Percentiles rank a stretch among this genome's conserved stretches.
Evolutionary conservation across 1,284 basidiomycete species (phyloP).

Genomic region (Austroboletus novae-zelandiae): DNA sequence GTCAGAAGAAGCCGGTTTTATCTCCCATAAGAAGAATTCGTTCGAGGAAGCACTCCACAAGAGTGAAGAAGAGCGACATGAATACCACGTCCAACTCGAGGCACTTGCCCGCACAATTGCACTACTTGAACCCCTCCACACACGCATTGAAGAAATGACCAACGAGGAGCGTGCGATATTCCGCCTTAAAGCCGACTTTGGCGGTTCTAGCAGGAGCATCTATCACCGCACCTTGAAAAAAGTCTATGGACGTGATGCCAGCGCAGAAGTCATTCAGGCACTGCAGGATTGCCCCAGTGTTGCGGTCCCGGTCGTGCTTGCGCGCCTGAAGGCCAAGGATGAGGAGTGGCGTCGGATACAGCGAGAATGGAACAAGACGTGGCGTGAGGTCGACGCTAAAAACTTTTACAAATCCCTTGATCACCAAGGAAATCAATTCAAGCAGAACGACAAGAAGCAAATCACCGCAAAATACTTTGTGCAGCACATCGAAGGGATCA

Average conservation of each 20-base stretch:
- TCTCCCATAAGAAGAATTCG: conserved; percentile 95
- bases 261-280: conserved; percentile 84
- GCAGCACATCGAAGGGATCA: conserved; percentile 81
- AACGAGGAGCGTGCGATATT: conserved; percentile 84
- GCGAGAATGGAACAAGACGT: conserved; percentile 95
- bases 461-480: conserved; percentile 91
- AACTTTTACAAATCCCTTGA: conserved; percentile 98
- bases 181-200: conserved; percentile 86
- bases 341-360: conserved; percentile 97
- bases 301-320: conserved; percentile 90
- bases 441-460: conserved; percentile 94
- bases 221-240: conserved; percentile 96
- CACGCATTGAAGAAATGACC: conserved; percentile 87
- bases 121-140: conserved; percentile 86
- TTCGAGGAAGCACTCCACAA: conserved; percentile 97
- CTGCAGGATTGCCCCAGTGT: conserved; percentile 91
- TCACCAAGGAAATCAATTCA: conserved; percentile 94
- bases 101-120: conserved; percentile 91
- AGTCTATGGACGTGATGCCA: conserved; percentile 86
- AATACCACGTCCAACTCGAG: conserved; percentile 97
- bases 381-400: conserved; percentile 95
- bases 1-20: conserved; percentile 92
- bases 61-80: conserved; percentile 97
- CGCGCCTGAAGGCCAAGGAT: conserved; percentile 90
- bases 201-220: conserved; percentile 84